Evolutionary conservation across 2,329 filamentous ascomycete species (phyloP).

Genomic region (Emergomyces pasteurianus): DNA sequence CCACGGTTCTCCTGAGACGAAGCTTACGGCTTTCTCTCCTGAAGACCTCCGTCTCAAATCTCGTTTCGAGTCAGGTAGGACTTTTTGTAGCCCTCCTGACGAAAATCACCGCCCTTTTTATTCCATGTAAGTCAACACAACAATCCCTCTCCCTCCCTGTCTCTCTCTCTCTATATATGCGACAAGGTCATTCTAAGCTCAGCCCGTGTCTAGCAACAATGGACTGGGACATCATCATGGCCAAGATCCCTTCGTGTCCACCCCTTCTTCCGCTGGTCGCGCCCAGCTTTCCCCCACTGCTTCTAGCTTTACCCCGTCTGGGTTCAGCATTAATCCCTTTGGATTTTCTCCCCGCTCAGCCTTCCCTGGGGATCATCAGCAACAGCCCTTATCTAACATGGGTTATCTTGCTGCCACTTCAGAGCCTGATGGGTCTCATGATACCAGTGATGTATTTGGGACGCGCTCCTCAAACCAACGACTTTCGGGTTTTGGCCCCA

Average conservation of each 20-base stretch:
- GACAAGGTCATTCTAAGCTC: not conserved
- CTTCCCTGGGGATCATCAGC: constrained; percentile 6
- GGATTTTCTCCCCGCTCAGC: constrained; percentile 1
- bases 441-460: constrained; percentile 3
- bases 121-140: constrained; percentile 12
- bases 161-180: too few relatives aligned
- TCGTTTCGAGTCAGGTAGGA: constrained; percentile 10
- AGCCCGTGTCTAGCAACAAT: not conserved
- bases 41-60: constrained; percentile 40
- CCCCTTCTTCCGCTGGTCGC: constrained; percentile 11
- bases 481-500: constrained; percentile 14
- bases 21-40: constrained; percentile 52
- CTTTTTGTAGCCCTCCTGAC: constrained; percentile 7
- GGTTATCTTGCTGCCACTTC: constrained; percentile 15
- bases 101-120: constrained; percentile 12
- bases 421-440: constrained; percentile 10
- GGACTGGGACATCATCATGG: constrained; percentile 9
- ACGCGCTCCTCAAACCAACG: constrained; percentile 10
- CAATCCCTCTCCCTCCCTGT: not conserved
- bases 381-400: constrained; percentile 7
- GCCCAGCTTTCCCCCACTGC: constrained; percentile 51
- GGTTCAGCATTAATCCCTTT: constrained; percentile 6
- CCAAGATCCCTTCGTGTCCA: constrained; percentile 21
- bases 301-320: constrained; percentile 47
- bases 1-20: constrained; percentile 54